Base-by-base conservation (phyloP, 75 land plant species). In the Pinus albicaulis region DNA sequence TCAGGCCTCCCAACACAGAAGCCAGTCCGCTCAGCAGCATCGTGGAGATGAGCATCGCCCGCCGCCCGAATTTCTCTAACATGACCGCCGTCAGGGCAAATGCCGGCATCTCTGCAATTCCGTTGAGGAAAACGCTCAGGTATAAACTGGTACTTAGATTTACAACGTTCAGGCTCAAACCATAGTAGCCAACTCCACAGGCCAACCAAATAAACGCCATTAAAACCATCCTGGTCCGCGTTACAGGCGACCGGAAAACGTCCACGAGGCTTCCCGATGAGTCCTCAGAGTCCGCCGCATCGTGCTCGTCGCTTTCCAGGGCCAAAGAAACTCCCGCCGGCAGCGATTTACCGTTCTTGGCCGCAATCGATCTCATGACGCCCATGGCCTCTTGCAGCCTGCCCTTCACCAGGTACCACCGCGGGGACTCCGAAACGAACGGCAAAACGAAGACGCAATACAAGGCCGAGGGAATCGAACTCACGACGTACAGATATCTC, bases 11-110 rank as follows among this genome's bases (percentile, higher is more conserved):
- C 4, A 77, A 26, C 12, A 88, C 10, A 78, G 92, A 93, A 48
- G 80, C 85, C 0, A 84, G 25, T 11, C 92, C 98, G 55, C 94
- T 89, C 38, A 93, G 78, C 76, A 82, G 77, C 82, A 89, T 76
- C 22, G 94, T 85, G 55, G 77, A 82, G 3, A 92, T 78, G 7
- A 85, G 82, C 74, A 84, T 31, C 0, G 24, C 2, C n/a, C 86
- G 76, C 16, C 89, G 68, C 16, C 66, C 61, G 14, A 71, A 71
- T 80, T 66, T 68, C 31, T 75, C 44, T 55, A 87, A 73, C 2
- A 87, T 77, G 4, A 82, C 61, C 7, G 79, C 63, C 28, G 78
- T 78, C 7, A 86, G 8, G 56, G 78, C 31, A 6, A 87, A 74
- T 0, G 89, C 89, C 1, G 89, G 89, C 12, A 87, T 68, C 72